Conservation (phyloP, 2,329 filamentous ascomycete species). For the Phaeosphaeria sp. region DNA sequence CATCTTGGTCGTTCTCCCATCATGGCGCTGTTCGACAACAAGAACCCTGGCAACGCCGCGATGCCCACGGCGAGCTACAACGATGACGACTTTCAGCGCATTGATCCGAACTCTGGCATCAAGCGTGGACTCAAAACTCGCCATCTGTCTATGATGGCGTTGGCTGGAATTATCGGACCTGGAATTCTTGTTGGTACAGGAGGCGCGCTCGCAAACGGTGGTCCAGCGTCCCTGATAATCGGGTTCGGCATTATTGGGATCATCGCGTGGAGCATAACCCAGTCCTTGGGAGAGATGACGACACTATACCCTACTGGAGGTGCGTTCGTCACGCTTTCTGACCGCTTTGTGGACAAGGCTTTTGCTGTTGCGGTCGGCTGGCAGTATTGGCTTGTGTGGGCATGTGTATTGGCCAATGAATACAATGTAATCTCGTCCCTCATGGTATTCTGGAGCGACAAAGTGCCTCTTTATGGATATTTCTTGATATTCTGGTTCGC, state of each 20-base stretch:
- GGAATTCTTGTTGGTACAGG: conserved; percentile 76
- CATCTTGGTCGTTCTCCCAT: not conserved
- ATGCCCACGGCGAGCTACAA: conserved; percentile 26
- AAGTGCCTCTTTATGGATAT: conserved; percentile 50
- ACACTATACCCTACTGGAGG: conserved; percentile 75
- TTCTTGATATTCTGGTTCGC: conserved; percentile 52
- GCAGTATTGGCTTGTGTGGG: conserved; percentile 63
- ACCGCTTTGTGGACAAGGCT: conserved; percentile 60
- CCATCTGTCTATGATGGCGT: conserved; percentile 65
- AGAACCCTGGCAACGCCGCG: conserved; percentile 17
- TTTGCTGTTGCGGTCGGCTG: conserved; percentile 38
- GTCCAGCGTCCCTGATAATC: conserved; percentile 74
- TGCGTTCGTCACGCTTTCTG: conserved; percentile 72
- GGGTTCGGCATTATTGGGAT: conserved; percentile 77
- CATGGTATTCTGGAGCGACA: conserved; percentile 69
- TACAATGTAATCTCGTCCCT: conserved; percentile 74
- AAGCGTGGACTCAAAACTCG: conserved; percentile 73
- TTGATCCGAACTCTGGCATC: conserved; percentile 68
- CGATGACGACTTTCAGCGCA: conserved; percentile 39
- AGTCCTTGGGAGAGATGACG: conserved; percentile 76
- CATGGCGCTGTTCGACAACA: conserved; percentile 31
- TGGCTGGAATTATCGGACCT: conserved; percentile 67
- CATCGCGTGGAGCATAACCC: conserved; percentile 71
- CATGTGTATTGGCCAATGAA: conserved; percentile 70
- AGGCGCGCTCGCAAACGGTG: conserved; percentile 70